phyloP scores from a whole-genome alignment of 805 yeast species.

The Wickerhamiella sorbophila region DNA sequence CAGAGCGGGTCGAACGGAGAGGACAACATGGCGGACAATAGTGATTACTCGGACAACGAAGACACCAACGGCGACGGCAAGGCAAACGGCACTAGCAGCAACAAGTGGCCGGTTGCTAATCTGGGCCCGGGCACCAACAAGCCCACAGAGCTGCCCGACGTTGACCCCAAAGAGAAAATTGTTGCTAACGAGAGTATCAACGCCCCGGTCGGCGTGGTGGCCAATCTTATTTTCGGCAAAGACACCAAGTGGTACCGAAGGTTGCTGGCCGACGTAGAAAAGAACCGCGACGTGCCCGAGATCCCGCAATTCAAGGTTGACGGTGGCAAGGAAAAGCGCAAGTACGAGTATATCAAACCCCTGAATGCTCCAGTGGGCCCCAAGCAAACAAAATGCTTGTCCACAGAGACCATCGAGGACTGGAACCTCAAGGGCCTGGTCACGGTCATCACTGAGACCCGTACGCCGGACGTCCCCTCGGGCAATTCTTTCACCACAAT shows the following conservation, averaged over 20 bases:
- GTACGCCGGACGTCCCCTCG: slow-evolving; percentile 91
- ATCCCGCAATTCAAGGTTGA: slow-evolving; percentile 16
- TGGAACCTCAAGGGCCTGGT: slow-evolving; percentile 42
- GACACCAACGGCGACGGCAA: slow-evolving; percentile 5
- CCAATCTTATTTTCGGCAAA: slow-evolving; percentile 54
- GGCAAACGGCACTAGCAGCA: slow-evolving; percentile 4
- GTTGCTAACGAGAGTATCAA: slow-evolving; percentile 38
- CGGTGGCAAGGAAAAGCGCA: slow-evolving; percentile 25
- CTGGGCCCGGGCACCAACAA: slow-evolving; percentile 54
- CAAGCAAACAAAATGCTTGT: slow-evolving; percentile 68
- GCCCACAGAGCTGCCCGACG: slow-evolving; percentile 39
- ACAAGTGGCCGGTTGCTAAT: slow-evolving; percentile 25
- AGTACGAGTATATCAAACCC: slow-evolving; percentile 56
- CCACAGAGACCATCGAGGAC: slow-evolving; percentile 46
- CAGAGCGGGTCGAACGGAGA: background rate
- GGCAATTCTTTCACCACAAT: slow-evolving; percentile 63
- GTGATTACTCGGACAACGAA: slow-evolving; percentile 16
- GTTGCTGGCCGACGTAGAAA: slow-evolving; percentile 25
- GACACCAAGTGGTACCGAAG: slow-evolving; percentile 32
- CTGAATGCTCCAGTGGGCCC: slow-evolving; percentile 82
- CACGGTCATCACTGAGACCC: slow-evolving; percentile 45
- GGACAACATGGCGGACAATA: background rate
- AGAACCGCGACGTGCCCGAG: slow-evolving; percentile 22
- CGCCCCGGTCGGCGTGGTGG: slow-evolving; percentile 70
- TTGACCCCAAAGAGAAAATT: slow-evolving; percentile 35